Base-by-base conservation (phyloP, 352 stramenopile genomes). In the Phytophthora uliginosa region DNA sequence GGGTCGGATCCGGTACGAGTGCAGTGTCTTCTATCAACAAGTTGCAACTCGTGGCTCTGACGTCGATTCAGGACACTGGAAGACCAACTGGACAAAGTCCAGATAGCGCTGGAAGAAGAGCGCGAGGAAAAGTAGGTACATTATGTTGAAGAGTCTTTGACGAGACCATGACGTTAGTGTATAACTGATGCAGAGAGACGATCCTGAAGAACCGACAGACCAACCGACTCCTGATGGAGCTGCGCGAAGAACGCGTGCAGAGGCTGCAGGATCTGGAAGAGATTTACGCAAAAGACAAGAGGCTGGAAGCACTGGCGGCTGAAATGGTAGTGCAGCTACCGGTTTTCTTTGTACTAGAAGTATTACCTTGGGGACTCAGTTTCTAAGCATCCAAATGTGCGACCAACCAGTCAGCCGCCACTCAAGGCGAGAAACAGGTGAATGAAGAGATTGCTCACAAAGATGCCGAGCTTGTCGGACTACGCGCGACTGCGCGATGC, bases 251-350 rank as follows among this genome's bases (percentile, higher is more conserved):
- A 56, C 86, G 86, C n/a, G 85, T 94, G 5, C 86, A 94, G 58
- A 73, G 86, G 36, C 61, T 94, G n/a, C 86, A 94, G 48, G 86
- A 94, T 72, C 69, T 93, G 7, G 81, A 94, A 52, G 86, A 94
- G 62, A 94, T 94, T 63, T 94, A 94, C 58, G 75, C 84, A 13
- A 94, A 94, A 60, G 85, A 94, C 50, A 94, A 93, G 59, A 77
- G 89, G 33, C 64, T 94, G 8, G 86, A 91, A 45, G 76, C 86
- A 15, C 59, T 94, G 13, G 59, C 79, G 4, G 76, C 50, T 22
- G 85, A 92, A 85, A 84, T 91, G 69, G 86, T 94, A 52, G 4
- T 2, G n/a, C 45, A 26, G n/a, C 5, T 51, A 6, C n/a, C 7
- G 8, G 45, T 12, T 17, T 28, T 52, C n/a, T 52, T 15, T 26